phyloP scores from a whole-genome alignment of 768 basidiomycete genomes.

The Suillus paluster region DNA sequence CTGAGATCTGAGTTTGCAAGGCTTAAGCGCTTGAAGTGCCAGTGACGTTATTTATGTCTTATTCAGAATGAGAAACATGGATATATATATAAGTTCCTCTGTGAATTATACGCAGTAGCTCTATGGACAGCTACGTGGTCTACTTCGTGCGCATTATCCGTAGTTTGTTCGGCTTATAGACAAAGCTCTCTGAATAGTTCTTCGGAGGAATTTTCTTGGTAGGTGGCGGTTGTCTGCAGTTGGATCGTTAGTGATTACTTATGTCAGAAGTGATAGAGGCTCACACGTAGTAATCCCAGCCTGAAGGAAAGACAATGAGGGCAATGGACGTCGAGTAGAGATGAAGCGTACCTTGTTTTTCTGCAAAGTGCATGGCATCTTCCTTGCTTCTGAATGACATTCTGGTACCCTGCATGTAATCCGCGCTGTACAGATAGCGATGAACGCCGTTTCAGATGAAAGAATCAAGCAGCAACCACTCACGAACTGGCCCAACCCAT shows the following conservation, averaged over 20 bases:
- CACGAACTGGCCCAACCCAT: slow-evolving; percentile 98
- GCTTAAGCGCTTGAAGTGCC: background rate
- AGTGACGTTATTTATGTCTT: background rate
- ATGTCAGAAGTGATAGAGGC: slow-evolving; percentile 30
- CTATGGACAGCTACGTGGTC: slow-evolving; percentile 29
- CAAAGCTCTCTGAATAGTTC: slow-evolving; percentile 90
- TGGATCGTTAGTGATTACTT: slow-evolving; percentile 17
- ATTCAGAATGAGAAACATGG: background rate
- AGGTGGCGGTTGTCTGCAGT: slow-evolving; percentile 56
- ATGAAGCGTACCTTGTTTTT: slow-evolving; percentile 81
- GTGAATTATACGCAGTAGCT: slow-evolving; percentile 7
- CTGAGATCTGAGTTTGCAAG: background rate
- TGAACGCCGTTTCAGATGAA: slow-evolving; percentile 9
- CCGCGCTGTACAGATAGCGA: slow-evolving; percentile 58
- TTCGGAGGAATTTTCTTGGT: slow-evolving; percentile 79
- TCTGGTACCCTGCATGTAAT: slow-evolving; percentile 94
- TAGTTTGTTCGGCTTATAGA: slow-evolving; percentile 79
- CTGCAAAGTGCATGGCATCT: slow-evolving; percentile 92
- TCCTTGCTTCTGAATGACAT: slow-evolving; percentile 84
- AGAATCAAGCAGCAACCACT: slow-evolving; percentile 35
- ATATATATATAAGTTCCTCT: background rate
- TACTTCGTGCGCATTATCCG: slow-evolving; percentile 93
- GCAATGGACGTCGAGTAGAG: background rate
- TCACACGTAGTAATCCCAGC: slow-evolving; percentile 93
- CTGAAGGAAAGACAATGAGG: slow-evolving; percentile 41